phyloP scores from a whole-genome alignment of 1,139 yeast genomes.

The Saccharomyces hybrid region DNA sequence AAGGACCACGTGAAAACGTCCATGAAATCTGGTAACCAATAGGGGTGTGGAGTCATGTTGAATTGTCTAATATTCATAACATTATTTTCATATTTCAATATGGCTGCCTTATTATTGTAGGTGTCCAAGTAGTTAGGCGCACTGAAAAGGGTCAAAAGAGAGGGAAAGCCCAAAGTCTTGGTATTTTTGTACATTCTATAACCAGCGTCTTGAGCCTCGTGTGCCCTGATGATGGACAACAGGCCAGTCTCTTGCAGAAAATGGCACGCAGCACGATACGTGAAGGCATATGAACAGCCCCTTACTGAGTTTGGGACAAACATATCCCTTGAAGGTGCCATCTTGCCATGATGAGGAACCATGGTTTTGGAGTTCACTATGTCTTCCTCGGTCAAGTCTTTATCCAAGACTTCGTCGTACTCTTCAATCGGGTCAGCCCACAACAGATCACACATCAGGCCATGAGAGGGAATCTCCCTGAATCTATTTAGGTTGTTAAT shows the following conservation, averaged over 20 bases:
- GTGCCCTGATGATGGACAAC: constrained; percentile 83
- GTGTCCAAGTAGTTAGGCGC: constrained; percentile 95
- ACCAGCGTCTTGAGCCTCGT: constrained; percentile 97
- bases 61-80: constrained; percentile 95
- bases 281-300: constrained; percentile 88
- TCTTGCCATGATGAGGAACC: background rate
- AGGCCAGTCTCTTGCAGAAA: constrained; percentile 76
- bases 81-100: constrained; percentile 79
- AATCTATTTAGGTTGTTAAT: constrained; percentile 66
- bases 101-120: constrained; percentile 94
- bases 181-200: constrained; percentile 90
- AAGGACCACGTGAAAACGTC: constrained; percentile 96
- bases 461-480: constrained; percentile 88
- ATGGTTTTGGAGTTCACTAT: background rate
- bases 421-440: constrained; percentile 96
- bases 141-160: constrained; percentile 82
- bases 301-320: constrained; percentile 69
- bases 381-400: constrained; percentile 24
- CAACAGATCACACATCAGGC: constrained; percentile 87
- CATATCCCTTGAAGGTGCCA: constrained; percentile 25
- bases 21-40: constrained; percentile 95
- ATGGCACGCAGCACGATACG: constrained; percentile 76
- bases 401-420: constrained; percentile 64
- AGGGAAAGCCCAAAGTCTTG: constrained; percentile 83
- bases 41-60: constrained; percentile 89